phyloP scores from a whole-genome alignment of 768 basidiomycete species.

The Russula compacta region DNA sequence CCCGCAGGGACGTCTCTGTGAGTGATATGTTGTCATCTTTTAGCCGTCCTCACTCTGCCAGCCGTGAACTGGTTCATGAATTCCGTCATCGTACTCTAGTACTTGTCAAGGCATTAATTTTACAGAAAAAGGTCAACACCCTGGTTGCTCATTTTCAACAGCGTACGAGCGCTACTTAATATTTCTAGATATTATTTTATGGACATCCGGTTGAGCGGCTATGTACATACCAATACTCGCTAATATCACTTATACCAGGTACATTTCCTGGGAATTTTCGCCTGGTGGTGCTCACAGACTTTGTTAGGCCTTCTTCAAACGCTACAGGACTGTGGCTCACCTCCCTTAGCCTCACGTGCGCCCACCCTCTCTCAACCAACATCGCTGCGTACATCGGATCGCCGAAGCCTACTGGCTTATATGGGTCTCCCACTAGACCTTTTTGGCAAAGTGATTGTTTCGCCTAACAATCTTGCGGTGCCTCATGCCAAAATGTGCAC shows the following conservation, averaged over 20 bases:
- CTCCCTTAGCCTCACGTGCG: conserved; percentile 57
- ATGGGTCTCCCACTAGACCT: conserved; percentile 88
- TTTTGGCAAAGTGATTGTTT: conserved; percentile 66
- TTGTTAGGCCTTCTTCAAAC: conserved; percentile 71
- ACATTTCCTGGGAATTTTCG: conserved; percentile 18
- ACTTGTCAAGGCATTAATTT: conserved; percentile 89
- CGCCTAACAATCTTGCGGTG: not conserved
- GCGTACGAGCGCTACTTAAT: not conserved
- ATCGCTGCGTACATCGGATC: conserved; percentile 79
- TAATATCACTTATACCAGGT: conserved; percentile 92
- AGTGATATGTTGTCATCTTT: conserved; percentile 19
- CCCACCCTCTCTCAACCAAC: conserved; percentile 62
- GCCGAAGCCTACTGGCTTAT: conserved; percentile 83
- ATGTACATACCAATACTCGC: conserved; percentile 95
- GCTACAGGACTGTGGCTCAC: conserved; percentile 86
- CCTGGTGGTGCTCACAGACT: not conserved
- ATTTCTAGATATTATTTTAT: conserved; percentile 81
- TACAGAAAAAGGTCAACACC: conserved; percentile 74
- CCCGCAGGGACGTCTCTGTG: conserved; percentile 60
- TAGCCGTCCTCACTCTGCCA: conserved; percentile 23
- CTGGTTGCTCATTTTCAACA: not conserved
- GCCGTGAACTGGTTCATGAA: conserved; percentile 86
- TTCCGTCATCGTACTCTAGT: conserved; percentile 88
- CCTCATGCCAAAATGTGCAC: not conserved
- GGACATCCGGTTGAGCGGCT: conserved; percentile 93